Evolutionary conservation across 192 early-diverging fungal species (phyloP).

Genomic region (Coemansia sp.): DNA sequence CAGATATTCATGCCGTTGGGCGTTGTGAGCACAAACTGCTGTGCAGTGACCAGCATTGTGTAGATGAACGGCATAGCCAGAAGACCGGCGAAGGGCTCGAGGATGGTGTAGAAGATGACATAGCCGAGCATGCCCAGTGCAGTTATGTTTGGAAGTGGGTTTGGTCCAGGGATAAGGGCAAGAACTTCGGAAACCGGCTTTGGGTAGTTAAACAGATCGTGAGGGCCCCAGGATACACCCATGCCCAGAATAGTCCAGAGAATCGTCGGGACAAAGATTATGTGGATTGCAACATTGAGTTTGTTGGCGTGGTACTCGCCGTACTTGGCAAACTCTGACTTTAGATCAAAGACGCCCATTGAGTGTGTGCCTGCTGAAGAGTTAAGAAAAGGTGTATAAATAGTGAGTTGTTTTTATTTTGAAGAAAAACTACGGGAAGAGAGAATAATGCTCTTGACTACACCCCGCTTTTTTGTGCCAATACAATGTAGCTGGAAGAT

Average conservation of each 20-base stretch:
- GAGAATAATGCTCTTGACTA: too few relatives aligned
- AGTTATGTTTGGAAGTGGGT: constrained; percentile 51
- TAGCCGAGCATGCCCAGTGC: constrained; percentile 61
- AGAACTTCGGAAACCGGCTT: constrained; percentile 34
- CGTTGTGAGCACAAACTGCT: constrained; percentile 54
- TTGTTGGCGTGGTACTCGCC: constrained; percentile 78
- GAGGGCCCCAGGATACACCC: constrained; percentile 45
- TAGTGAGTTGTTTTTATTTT: too few relatives aligned
- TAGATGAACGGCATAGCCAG: constrained; percentile 64
- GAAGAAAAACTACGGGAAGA: too few relatives aligned
- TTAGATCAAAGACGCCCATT: constrained; percentile 68
- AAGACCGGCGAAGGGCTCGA: constrained; percentile 61
- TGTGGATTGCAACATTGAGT: constrained; percentile 78
- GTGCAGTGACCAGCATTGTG: constrained; percentile 62
- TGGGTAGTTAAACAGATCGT: constrained; percentile 38
- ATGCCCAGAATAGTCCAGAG: constrained; percentile 76
- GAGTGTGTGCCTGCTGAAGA: too few relatives aligned
- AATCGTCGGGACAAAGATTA: constrained; percentile 89
- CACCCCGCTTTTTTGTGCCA: too few relatives aligned
- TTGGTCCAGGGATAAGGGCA: constrained; percentile 35
- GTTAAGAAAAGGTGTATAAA: too few relatives aligned
- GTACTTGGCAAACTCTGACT: constrained; percentile 75
- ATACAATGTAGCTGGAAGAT: too few relatives aligned
- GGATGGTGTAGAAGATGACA: constrained; percentile 67
- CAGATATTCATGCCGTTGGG: constrained; percentile 57